phyloP scores from a whole-genome alignment of 202 grass and related monocot species.

The Setaria italica region DNA sequence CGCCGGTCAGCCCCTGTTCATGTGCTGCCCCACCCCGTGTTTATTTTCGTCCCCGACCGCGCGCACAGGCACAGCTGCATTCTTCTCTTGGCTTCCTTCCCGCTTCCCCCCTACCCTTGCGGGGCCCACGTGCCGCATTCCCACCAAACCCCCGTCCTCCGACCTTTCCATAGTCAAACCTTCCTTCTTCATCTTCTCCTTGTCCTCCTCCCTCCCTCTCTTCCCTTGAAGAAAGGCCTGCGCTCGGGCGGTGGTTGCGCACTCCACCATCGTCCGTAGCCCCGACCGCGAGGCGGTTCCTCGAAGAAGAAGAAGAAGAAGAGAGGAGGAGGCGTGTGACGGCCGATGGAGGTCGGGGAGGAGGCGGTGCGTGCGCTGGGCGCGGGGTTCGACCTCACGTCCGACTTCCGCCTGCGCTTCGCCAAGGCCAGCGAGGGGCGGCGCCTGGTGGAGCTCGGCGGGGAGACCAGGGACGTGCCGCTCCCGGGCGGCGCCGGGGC shows the following conservation, averaged over 20 bases:
- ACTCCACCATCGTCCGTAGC: neutral
- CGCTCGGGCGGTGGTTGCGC: conserved; percentile 3
- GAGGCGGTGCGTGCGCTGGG: conserved; percentile 71
- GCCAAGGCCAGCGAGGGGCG: conserved; percentile 60
- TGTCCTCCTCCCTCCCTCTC: neutral
- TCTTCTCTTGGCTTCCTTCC: neutral
- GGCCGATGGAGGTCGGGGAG: conserved; percentile 48
- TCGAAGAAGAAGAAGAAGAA: neutral
- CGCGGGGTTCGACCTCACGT: conserved; percentile 81
- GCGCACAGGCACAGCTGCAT: neutral
- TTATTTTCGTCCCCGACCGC: neutral
- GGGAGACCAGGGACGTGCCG: conserved; percentile 68
- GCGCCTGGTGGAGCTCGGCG: conserved; percentile 78
- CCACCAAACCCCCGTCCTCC: conserved; percentile 35
- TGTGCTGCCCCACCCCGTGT: neutral
- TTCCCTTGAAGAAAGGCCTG: neutral
- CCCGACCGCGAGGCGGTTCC: conserved; percentile 9
- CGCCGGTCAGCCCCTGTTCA: too few relatives aligned
- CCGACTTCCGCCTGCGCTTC: conserved; percentile 88
- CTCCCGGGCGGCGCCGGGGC: conserved; percentile 64
- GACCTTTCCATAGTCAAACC: conserved; percentile 55
- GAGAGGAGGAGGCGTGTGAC: neutral
- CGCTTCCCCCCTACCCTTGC: neutral
- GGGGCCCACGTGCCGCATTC: conserved; percentile 40
- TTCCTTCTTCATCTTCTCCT: conserved; percentile 24